Evolutionary conservation across 176 grass and related monocot genomes (phyloP).

Genomic region (Rhynchospora tenuis): DNA sequence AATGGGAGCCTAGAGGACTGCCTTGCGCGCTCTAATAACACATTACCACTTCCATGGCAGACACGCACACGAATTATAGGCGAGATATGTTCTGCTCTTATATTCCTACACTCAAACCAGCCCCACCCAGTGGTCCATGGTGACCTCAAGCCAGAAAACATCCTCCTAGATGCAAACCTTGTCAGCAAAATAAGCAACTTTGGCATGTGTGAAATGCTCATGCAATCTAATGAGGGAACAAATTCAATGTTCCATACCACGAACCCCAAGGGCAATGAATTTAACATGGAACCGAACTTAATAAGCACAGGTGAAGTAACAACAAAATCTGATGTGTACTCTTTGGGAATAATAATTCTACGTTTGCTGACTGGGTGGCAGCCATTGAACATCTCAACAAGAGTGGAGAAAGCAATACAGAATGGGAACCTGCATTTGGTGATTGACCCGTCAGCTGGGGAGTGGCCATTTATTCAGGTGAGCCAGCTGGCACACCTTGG

Average conservation of each 20-base stretch:
- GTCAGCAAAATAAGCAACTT: constrained; percentile 63
- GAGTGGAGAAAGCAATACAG: constrained; percentile 50
- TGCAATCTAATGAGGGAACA: constrained; percentile 22
- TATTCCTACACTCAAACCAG: constrained; percentile 67
- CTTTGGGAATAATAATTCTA: constrained; percentile 70
- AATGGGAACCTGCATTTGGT: constrained; percentile 42
- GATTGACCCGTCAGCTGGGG: constrained; percentile 49
- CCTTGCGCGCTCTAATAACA: constrained; percentile 27
- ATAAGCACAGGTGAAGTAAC: constrained; percentile 41
- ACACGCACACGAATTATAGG: constrained; percentile 44
- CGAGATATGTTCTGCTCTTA: constrained; percentile 70
- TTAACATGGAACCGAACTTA: constrained; percentile 59
- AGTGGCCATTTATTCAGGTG: constrained; percentile 69
- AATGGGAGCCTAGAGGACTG: constrained; percentile 68
- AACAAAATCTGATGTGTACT: constrained; percentile 52
- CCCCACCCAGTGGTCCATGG: constrained; percentile 55
- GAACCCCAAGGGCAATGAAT: constrained; percentile 28
- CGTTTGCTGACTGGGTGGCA: constrained; percentile 56
- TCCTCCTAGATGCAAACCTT: constrained; percentile 66
- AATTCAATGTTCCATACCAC: constrained; percentile 32
- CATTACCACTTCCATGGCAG: constrained; percentile 52
- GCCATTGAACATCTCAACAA: constrained; percentile 27
- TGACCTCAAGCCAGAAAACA: constrained; percentile 55
- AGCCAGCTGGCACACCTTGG: constrained; percentile 64
- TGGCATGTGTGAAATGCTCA: constrained; percentile 33